Conservation (phyloP, 768 basidiomycete genomes). For the Mycena albidolilacea region DNA sequence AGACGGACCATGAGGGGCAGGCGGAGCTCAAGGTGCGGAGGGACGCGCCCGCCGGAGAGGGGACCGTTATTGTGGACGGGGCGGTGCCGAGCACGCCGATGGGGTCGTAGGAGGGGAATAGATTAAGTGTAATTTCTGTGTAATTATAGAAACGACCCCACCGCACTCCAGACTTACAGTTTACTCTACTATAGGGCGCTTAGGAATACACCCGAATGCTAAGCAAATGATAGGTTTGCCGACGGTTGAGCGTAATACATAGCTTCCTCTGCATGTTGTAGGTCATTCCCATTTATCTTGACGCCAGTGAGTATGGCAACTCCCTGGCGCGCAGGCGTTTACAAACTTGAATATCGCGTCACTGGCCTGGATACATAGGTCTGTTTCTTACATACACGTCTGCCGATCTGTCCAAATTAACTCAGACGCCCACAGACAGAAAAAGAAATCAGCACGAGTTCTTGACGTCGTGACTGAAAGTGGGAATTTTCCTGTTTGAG, state of each 20-base stretch:
- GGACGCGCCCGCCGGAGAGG: slow-evolving; percentile 51
- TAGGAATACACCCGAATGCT: neutral
- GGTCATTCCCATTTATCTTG: no score
- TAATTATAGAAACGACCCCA: slow-evolving; percentile 32
- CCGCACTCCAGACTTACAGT: neutral
- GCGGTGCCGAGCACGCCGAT: slow-evolving; percentile 42
- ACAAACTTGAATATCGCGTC: no score
- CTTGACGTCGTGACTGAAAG: no score
- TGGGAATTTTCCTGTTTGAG: no score
- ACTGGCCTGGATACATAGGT: no score
- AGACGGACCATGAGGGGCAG: slow-evolving; percentile 54
- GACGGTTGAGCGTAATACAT: no score
- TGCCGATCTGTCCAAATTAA: no score
- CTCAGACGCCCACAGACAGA: no score
- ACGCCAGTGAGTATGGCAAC: neutral
- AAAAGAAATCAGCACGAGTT: no score
- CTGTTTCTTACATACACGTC: no score
- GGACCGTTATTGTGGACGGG: slow-evolving; percentile 58
- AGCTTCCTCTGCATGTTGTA: no score
- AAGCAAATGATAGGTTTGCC: neutral
- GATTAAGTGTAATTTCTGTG: slow-evolving; percentile 32
- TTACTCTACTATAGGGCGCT: slow-evolving; percentile 13
- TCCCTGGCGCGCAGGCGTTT: neutral
- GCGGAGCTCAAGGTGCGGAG: slow-evolving; percentile 51
- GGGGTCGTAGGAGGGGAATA: slow-evolving; percentile 1